These are phyloP conservation scores for Trypanosoma lewisi DNA, from an alignment of 208 protist species.

Conservation along the genomic window DNA sequence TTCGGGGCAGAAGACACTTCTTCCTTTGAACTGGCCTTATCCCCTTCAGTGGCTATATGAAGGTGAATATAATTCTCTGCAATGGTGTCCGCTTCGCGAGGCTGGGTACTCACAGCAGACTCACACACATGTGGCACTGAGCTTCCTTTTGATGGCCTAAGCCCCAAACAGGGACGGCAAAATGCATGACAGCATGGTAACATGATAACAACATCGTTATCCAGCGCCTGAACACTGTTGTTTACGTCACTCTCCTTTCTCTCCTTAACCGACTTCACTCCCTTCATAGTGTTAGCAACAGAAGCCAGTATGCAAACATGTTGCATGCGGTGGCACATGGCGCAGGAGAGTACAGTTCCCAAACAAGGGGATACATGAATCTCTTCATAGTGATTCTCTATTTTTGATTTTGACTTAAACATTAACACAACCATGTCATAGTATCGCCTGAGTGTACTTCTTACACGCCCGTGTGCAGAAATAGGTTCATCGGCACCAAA, in stretches of 20 bases:
- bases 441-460: not conserved
- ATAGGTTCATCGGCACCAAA: constrained; percentile 29
- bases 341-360: constrained; percentile 3
- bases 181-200: constrained; percentile 38
- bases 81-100: not conserved
- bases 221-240: constrained; percentile 4
- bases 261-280: not conserved
- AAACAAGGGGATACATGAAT: not conserved
- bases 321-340: constrained; percentile 10
- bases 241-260: not conserved
- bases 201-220: constrained; percentile 34
- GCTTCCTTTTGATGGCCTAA: not conserved
- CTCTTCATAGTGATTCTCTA: not conserved
- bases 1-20: not conserved
- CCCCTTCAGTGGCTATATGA: not conserved
- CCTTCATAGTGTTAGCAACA: constrained; percentile 17
- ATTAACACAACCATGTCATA: not conserved
- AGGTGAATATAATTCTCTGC: not conserved
- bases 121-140: not conserved
- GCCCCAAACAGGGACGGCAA: constrained; percentile 32
- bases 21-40: not conserved
- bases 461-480: not conserved
- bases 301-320: constrained; percentile 4
- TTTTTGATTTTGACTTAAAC: constrained; percentile 14
- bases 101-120: not conserved